A percentile compares a stretch with the other conserved stretches of the same genome.
These are phyloP conservation scores for Nannochloris sp. DNA, from an alignment of 139 green algal genomes.

Conservation along the genomic window DNA sequence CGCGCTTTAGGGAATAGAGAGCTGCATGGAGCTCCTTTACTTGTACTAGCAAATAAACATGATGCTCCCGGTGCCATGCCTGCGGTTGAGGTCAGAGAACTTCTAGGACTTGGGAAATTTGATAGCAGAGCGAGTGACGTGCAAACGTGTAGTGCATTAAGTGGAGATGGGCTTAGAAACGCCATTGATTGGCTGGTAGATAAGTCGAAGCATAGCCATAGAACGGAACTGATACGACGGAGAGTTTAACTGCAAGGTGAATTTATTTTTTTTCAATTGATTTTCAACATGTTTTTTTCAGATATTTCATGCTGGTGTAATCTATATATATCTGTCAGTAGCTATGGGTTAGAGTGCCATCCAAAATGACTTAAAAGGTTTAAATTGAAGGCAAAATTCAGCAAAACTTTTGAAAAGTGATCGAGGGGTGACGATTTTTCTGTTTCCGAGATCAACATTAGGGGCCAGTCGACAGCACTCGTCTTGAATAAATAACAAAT, in stretches of 20 bases:
- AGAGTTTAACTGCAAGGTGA: slow-evolving; percentile 9
- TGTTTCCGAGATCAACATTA: no score
- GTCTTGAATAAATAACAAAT: no score
- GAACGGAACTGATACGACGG: slow-evolving; percentile 24
- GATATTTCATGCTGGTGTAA: no score
- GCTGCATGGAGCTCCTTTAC: slow-evolving; percentile 72
- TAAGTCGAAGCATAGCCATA: slow-evolving; percentile 46
- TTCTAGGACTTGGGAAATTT: slow-evolving; percentile 40
- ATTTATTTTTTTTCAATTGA: no score
- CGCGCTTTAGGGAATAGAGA: slow-evolving; percentile 57
- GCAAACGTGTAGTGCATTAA: slow-evolving; percentile 57
- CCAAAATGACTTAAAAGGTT: no score
- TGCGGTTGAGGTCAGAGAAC: slow-evolving; percentile 43
- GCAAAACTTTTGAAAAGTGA: no score
- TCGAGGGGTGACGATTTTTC: no score
- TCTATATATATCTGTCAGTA: no score
- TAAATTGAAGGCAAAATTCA: no score
- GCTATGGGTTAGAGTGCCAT: no score
- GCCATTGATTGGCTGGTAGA: slow-evolving; percentile 83
- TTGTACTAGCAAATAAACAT: slow-evolving; percentile 93
- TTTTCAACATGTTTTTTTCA: no score
- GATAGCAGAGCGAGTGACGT: slow-evolving; percentile 43
- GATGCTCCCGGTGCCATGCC: slow-evolving; percentile 40
- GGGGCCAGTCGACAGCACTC: no score
- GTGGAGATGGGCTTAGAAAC: slow-evolving; percentile 64